Evolutionary conservation across 73 alveolate species (phyloP).

Genomic region (Tetrahymena malaccensis): DNA sequence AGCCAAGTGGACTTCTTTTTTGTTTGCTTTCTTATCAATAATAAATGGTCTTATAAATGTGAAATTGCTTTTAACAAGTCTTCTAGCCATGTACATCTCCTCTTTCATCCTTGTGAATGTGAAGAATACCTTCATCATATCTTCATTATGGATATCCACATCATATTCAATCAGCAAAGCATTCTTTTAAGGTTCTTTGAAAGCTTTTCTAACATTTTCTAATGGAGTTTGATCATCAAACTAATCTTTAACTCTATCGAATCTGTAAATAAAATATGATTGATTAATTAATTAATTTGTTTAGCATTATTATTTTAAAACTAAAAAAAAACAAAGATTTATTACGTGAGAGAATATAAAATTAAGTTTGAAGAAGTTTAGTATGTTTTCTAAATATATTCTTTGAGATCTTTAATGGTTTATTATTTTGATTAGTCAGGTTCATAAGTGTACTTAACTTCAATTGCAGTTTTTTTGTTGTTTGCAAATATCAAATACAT

Average conservation of each 20-base stretch:
- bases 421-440: background rate
- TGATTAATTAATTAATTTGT: no score
- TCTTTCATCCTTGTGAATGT: background rate
- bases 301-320: background rate
- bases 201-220: background rate
- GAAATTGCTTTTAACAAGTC: background rate
- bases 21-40: background rate
- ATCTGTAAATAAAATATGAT: background rate
- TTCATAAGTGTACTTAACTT: background rate
- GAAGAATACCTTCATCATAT: background rate
- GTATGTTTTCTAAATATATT: background rate
- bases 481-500: constrained; percentile 26
- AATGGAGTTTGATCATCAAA: background rate
- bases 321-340: background rate
- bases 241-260: background rate
- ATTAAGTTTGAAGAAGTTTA: background rate
- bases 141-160: background rate
- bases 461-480: background rate
- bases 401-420: background rate
- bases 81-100: background rate
- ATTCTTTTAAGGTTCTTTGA: background rate
- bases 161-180: background rate
- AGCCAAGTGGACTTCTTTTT: background rate
- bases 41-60: background rate
- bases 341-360: background rate